Evolutionary conservation across 2,329 filamentous ascomycete species (phyloP), one percentile per base, ranked within the genome.

Genomic region (Sporothrix mexicana): DNA sequence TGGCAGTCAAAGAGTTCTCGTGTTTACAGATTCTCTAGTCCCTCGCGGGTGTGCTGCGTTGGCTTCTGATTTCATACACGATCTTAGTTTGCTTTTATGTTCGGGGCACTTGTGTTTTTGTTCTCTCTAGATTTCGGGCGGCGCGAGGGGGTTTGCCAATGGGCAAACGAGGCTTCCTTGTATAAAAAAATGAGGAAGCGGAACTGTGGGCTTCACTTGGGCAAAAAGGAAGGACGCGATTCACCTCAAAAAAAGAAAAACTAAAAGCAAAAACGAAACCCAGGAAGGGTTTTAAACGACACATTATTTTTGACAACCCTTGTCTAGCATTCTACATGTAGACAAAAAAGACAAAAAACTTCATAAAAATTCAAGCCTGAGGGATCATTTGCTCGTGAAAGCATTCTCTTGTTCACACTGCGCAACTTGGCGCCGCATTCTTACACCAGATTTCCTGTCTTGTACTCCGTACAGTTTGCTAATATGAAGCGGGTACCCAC

Each of bases 101-200:
- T 71, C 47, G 70, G 55, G 13, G 69, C 73, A 70, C 59, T 61
- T 43, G 45, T 72, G 66, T 71, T 72, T 73, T 75, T 69, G 59
- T 74, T 75, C 68, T 74, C 68, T 74, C 69, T 72, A 70, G 69
- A 74, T 64, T 47, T 55, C 51, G 51, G 61, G 62, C 36, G 73
- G 73, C 61, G 64, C 20, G 62, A 45, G 66, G 61, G 47, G 13
- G 55, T 71, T 72, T 49, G 57, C 49, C 68, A 45, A 73, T 69
- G 72, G 66, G 70, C 61, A 68, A 69, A 64, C 69, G 62, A 75
- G 67, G 51, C 67, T 75, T 72, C 71, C 62, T 71, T 72, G 67
- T 61, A 70, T 71, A 43, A 68, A 59, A 57, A 66, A 47, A 59
- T 55, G 55, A 45, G 25, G 69, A 71, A 73, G 45, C 12, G 59